Evolutionary conservation across 2,329 filamentous ascomycete species (phyloP).

Genomic region (Cyclaneusma minus): DNA sequence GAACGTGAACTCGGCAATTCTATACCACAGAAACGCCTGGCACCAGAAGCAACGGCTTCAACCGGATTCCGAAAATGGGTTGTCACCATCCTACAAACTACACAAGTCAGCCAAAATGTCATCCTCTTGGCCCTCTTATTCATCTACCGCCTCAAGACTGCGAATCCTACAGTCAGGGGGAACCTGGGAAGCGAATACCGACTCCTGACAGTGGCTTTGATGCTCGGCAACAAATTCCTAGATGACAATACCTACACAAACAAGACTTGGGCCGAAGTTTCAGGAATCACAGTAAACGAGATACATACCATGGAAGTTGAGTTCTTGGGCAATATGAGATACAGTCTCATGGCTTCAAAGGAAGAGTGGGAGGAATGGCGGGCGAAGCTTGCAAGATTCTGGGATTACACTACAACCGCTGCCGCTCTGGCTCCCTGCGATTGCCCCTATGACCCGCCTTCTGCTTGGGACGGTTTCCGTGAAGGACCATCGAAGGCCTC

Average conservation of each 20-base stretch:
- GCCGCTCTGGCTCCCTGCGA: too few relatives aligned
- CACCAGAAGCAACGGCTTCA: slow-evolving; percentile 58
- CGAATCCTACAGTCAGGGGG: slow-evolving; percentile 78
- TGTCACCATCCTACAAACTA: slow-evolving; percentile 75
- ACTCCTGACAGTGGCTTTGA: slow-evolving; percentile 82
- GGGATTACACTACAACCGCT: slow-evolving; percentile 71
- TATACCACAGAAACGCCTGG: slow-evolving; percentile 36
- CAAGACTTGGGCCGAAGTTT: slow-evolving; percentile 98
- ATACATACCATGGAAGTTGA: slow-evolving; percentile 99
- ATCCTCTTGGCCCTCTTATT: slow-evolving; percentile 81
- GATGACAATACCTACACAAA: slow-evolving; percentile 99
- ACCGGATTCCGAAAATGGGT: slow-evolving; percentile 89
- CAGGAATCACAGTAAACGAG: slow-evolving; percentile 80
- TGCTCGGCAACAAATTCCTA: slow-evolving; percentile 97
- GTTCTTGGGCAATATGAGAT: slow-evolving; percentile 96
- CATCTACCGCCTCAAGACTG: slow-evolving; percentile 82
- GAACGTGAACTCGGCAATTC: slow-evolving; percentile 25
- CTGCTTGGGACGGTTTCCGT: too few relatives aligned
- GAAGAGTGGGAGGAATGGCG: slow-evolving; percentile 83
- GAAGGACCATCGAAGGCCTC: slow-evolving; percentile 14
- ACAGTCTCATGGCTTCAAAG: slow-evolving; percentile 76
- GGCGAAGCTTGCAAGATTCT: slow-evolving; percentile 64
- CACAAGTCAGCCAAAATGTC: slow-evolving; percentile 92
- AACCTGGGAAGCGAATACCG: slow-evolving; percentile 89
- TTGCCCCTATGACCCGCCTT: too few relatives aligned